Evolutionary conservation across 169 alveolate species (phyloP), one percentile per base, ranked within the genome.

Genomic region (Cryptosporidium sp.): DNA sequence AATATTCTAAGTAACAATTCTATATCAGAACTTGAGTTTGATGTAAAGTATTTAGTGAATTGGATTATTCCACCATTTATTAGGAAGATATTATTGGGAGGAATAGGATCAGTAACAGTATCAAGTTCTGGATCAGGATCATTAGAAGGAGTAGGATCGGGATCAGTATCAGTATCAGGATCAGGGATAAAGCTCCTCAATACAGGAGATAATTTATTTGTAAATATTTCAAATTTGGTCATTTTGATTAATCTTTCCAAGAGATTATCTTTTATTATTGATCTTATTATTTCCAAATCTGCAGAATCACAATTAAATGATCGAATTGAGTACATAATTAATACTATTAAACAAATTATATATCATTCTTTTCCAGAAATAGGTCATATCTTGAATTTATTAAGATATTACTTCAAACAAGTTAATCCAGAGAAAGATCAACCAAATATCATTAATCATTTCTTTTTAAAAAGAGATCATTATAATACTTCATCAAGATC

Each of bases 61-160:
- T 73, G 86, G 86, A 56, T 73, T n/a, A 10, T 33, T n/a, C 86
- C 86, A 3, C 26, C 72, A 65, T 33, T 33, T 33, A 31, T 65
- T 3, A 73, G 37, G 2, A 73, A 42, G 42, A 21, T 58, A 6
- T 31, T 73, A 9, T 56, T 10, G 26, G 67, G 18, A 23, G 67
- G 5, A 3, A 21, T 12, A 48, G 56, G 52, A 44, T 1, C 23
- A 45, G 8, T 10, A 39, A 39, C 45, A 7, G 9, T 10, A 39
- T 0, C 8, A 39, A 14, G 45, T 6, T 2, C 21, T 45, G n/a
- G 53, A 6, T 26, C 26, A 0, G 26, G 26, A 16, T 31, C 56
- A n/a, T 56, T 9, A 56, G 37, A 0, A 56, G 67, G 3, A 12
- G 53, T 3, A 14, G 53, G 51, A 44, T 7, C 21, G 14, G 56